Evolutionary conservation across 345 rosid species (phyloP), one percentile per base, ranked within the genome.

Genomic region (Theobroma cacao): DNA sequence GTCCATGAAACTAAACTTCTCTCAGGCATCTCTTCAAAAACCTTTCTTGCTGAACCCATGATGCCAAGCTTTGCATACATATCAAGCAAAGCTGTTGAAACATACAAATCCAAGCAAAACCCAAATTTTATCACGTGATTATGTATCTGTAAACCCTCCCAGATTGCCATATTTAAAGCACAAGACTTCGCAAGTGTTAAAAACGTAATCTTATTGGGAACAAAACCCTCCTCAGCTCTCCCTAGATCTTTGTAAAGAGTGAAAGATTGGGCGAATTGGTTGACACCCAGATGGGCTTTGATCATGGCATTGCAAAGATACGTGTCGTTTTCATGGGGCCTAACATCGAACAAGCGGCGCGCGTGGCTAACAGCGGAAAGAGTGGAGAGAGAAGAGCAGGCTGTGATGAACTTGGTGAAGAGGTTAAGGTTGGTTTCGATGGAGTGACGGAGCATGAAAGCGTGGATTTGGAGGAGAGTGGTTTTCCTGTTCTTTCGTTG

Each of bases 1-100:
- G 98, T 94, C 98, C 97, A 91, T 0, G 97, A 90, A 53, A 91
- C 94, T 67, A 83, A 31, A 81, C 88, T 91, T 81, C 86, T 89
- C 3, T 77, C 83, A 71, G 84, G 55, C 95, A 92, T 94, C 72
- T 90, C 95, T 14, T 90, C 92, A 7, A 94, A 92, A 84, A 88
- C 47, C 62, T 77, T 87, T 58, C 80, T 84, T 17, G 97, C 92
- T 3, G 26, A 84, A 33, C 30, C 64, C 84, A 88, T 76, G 40
- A 72, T 68, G 74, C 93, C 93, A 31, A 83, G 78, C 60, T 92
- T 94, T 0, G 93, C 82, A 34, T 90, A 92, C 95, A 94, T 87
- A 61, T 90, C 92, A 9, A 93, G 83, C 78, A 92, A 82, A 10
- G 91, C 89, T 0, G 98, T 90, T 6, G 88, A 86, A n/a, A 88